These are phyloP conservation scores for Graphiopsis chlorocephala DNA, from an alignment of 2,329 filamentous ascomycete genomes.

Conservation along the genomic window DNA sequence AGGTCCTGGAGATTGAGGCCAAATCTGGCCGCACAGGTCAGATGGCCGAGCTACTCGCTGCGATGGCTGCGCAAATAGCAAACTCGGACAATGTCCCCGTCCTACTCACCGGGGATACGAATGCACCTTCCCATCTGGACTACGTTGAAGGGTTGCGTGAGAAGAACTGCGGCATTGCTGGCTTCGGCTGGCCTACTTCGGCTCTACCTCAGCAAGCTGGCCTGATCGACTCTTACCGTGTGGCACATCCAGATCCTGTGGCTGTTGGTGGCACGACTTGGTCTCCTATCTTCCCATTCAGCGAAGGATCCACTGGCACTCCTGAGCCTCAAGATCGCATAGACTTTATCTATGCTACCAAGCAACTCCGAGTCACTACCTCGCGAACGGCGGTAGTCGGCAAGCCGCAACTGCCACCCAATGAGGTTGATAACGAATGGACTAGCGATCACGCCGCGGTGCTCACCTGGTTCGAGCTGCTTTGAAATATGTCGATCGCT, in stretches of 20 bases:
- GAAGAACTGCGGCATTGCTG: conserved; percentile 7
- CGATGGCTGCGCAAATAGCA: conserved; percentile 3
- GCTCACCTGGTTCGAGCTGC: neutral
- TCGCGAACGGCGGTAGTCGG: conserved; percentile 1
- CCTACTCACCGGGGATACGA: conserved; percentile 3
- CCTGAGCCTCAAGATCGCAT: conserved; percentile 12
- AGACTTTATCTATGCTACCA: conserved; percentile 10
- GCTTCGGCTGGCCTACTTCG: conserved; percentile 9
- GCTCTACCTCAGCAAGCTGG: conserved; percentile 6
- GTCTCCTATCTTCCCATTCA: conserved; percentile 6
- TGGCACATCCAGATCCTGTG: conserved; percentile 9
- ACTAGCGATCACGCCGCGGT: conserved; percentile 6
- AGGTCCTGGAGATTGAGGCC: neutral
- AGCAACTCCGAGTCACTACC: neutral
- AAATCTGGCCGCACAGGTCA: conserved; percentile 3
- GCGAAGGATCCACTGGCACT: neutral
- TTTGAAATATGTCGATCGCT: neutral
- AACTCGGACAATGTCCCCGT: neutral
- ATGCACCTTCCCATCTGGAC: conserved; percentile 13
- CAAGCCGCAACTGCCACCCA: neutral
- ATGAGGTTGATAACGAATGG: conserved; percentile 1
- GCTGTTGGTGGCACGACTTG: neutral
- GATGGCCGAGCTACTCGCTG: neutral
- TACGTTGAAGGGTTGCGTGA: neutral
- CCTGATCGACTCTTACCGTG: conserved; percentile 5